Evolutionary conservation across 2,329 filamentous ascomycete genomes (phyloP).

Genomic region (Sclerotinia nivalis): DNA sequence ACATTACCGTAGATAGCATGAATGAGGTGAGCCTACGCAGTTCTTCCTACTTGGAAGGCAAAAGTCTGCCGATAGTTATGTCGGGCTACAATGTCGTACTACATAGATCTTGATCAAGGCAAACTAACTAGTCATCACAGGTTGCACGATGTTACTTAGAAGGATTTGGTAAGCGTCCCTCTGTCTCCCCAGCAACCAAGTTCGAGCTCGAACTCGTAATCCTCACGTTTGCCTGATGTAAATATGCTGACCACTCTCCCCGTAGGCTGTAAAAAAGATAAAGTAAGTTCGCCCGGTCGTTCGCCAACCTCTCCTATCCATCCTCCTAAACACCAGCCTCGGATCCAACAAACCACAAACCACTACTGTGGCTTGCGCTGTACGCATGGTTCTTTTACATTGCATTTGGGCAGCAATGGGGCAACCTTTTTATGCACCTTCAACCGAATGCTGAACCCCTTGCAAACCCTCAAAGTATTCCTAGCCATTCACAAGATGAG

Average conservation of each 20-base stretch:
- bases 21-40: conserved; percentile 64
- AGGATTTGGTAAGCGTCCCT: conserved; percentile 67
- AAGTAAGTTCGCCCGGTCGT: conserved; percentile 63
- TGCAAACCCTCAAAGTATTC: conserved; percentile 31
- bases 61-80: conserved; percentile 9
- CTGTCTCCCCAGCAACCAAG: conserved; percentile 4
- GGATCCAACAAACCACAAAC: conserved; percentile 7
- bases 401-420: conserved; percentile 50
- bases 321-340: conserved; percentile 21
- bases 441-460: conserved; percentile 23
- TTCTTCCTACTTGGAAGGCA: conserved; percentile 2
- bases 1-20: conserved; percentile 73
- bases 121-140: conserved; percentile 20
- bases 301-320: conserved; percentile 19
- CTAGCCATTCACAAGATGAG: conserved; percentile 44
- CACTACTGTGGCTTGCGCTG: conserved; percentile 37
- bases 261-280: conserved; percentile 80
- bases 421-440: conserved; percentile 28
- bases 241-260: conserved; percentile 16
- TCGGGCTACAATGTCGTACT: conserved; percentile 5
- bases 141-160: conserved; percentile 89
- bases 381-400: conserved; percentile 32
- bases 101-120: conserved; percentile 23
- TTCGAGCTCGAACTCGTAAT: conserved; percentile 11
- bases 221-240: conserved; percentile 19